Base-by-base conservation (phyloP, 2,329 filamentous ascomycete genomes). In the Huntiella savannae region DNA sequence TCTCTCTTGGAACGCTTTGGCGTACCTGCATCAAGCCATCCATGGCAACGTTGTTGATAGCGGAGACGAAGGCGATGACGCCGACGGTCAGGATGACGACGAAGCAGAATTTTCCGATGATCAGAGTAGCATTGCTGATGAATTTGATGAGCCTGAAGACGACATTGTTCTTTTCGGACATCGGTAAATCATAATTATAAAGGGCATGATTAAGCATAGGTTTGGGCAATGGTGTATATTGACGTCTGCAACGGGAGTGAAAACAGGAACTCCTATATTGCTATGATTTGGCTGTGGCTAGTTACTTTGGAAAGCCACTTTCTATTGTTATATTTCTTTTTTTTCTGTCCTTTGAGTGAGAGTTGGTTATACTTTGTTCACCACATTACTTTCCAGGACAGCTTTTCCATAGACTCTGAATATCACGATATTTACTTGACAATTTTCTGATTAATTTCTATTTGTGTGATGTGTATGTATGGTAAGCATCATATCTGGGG, bases 121-220 rank as follows among this genome's bases (percentile, higher is more conserved):
- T 3, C 63, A 66, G n/a, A 68, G 40, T 32, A 49, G 48, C n/a
- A 16, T 46, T 15, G 44, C 70, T 5, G 64, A 66, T 4, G 57
- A 59, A 12, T 65, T 68, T 11, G 67, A 68, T 6, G 65, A 71
- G 28, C 64, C 70, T 33, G 66, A 71, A 28, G 63, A 67, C 37
- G 64, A 69, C 44, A 69, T 75, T 45, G 54, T 65, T 38, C 59
- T 72, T 15, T 60, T 70, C 51, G 69, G 69, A 19, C 69, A 72
- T 53, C 57, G 65, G 47, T 70, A 57, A 61, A 50, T 22, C 12
- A 3, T 12, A 12, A 10, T 40, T 40, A 8, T 3, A 8, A 40
- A 40, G 15, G 11, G 4, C 15, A 15, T 17, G 15, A 40, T 40
- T n/a, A 40, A 37, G 12, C 22, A 17, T 40, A 12, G 16, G 38